phyloP scores from a whole-genome alignment of 352 stramenopile genomes.

The Aphanomyces cochlioides region DNA sequence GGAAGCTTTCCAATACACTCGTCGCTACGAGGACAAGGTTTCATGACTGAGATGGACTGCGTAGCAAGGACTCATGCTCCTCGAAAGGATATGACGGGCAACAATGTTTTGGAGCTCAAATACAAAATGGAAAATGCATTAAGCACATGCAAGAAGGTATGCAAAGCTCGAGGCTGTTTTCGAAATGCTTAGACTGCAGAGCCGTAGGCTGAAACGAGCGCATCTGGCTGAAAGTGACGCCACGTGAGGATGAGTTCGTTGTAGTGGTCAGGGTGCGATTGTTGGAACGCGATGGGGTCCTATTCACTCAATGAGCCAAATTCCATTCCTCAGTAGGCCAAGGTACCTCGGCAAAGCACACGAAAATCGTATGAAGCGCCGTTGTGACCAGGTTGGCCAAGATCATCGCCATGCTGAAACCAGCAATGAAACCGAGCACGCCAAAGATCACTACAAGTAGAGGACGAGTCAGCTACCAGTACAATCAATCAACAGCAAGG shows the following conservation, averaged over 20 bases:
- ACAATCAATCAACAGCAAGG: background rate
- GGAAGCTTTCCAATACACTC: too few relatives aligned
- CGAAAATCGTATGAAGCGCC: conserved; percentile 81
- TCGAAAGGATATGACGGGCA: too few relatives aligned
- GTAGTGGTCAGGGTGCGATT: conserved; percentile 80
- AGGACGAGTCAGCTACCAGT: background rate
- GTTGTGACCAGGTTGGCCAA: conserved; percentile 79
- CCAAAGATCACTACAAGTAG: conserved; percentile 41
- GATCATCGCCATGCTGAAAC: conserved; percentile 79
- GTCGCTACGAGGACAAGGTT: too few relatives aligned
- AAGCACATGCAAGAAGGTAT: too few relatives aligned
- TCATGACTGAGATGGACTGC: too few relatives aligned
- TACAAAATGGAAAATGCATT: too few relatives aligned
- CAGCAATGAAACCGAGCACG: conserved; percentile 71
- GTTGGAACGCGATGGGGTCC: conserved; percentile 76
- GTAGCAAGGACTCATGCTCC: too few relatives aligned
- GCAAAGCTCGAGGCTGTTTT: background rate
- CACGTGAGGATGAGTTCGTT: conserved; percentile 67
- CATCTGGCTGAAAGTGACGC: conserved; percentile 78
- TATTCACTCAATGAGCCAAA: conserved; percentile 31
- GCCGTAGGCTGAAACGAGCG: conserved; percentile 63
- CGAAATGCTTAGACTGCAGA: conserved; percentile 50
- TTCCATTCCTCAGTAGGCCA: background rate
- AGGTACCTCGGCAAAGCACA: conserved; percentile 81
- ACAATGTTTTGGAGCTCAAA: too few relatives aligned